Base-by-base conservation (phyloP, 345 rosid genomes). In the Sapria himalayana region DNA sequence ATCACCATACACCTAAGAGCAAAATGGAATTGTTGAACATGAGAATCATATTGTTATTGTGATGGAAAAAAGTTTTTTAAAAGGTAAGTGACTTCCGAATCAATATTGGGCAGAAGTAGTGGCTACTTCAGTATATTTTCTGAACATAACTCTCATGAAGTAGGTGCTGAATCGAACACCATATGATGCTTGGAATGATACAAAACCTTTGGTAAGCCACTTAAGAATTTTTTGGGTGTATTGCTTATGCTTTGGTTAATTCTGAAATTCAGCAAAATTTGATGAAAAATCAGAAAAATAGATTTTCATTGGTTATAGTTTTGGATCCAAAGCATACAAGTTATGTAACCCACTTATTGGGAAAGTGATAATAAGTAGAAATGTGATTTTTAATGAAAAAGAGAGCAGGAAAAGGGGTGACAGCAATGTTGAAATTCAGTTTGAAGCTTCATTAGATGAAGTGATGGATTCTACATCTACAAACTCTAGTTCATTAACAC, bases 81-180 rank as follows among this genome's bases (percentile, higher is more conserved):
- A 39, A 20, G 31, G 14, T 2, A 50, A 20, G 13, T 9, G 17
- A 8, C 31, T 50, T 29, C 22, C 22, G 8, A n/a, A 50, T 39
- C 4, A 31, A 2, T 50, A 29, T 41, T 50, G 31, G 55, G 55
- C 25, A 29, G 40, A 50, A 33, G 33, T 24, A 20, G 21, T 40
- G 1, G 31, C 16, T 1, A 50, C 32, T 0, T 5, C 39, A 11
- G 39, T 50, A 1, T 40, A 40, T 2, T 4, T 50, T 1, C 15
- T 50, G 4, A 50, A 50, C 16, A 19, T 21, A 4, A 29, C 55
- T 19, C n/a, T 41, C 39, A 40, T 40, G 9, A 50, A 18, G 11
- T 29, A 1, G 3, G 54, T 50, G 9, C 15, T 19, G 3, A 19
- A 29, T 27, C 33, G n/a, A 27, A 38, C 37, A 3, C 29, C 29